Percentiles rank a stretch among this genome's conserved stretches.
Evolutionary conservation across 176 grass and related monocot species (phyloP).

Genomic region (Secale cereale): DNA sequence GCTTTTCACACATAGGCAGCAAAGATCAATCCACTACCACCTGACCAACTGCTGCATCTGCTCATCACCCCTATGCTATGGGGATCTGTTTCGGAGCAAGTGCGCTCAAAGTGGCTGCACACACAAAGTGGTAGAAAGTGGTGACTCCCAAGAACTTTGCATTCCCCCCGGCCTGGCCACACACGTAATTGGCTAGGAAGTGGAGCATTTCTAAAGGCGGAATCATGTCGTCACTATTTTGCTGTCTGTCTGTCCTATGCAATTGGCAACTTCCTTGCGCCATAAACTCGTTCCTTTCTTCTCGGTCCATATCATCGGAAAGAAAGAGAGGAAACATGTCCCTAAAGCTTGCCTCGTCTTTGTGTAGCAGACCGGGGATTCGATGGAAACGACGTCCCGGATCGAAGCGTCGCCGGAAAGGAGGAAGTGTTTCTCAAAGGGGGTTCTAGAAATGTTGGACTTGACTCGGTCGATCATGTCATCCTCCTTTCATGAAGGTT

Average conservation of each 20-base stretch:
- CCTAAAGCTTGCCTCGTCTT: conserved; percentile 21
- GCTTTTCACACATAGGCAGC: conserved; percentile 28
- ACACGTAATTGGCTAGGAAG: conserved; percentile 32
- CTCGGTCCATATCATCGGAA: not conserved
- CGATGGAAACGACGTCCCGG: not conserved
- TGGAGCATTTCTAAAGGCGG: conserved; percentile 37
- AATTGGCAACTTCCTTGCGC: not conserved
- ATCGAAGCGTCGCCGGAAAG: conserved; percentile 8
- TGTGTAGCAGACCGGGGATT: conserved; percentile 19
- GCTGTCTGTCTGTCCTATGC: conserved; percentile 5
- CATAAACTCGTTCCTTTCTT: not conserved
- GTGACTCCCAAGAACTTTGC: conserved; percentile 46
- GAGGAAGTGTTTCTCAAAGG: not conserved
- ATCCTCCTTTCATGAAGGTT: not conserved
- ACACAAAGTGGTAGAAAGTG: conserved; percentile 14
- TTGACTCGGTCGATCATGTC: not conserved
- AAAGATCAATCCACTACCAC: conserved; percentile 23
- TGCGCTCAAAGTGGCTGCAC: conserved; percentile 28
- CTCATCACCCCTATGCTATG: not conserved
- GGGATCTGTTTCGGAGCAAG: conserved; percentile 29
- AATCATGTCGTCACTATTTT: conserved; percentile 40
- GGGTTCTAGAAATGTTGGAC: conserved; percentile 23
- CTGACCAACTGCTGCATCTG: conserved; percentile 33
- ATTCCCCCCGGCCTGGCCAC: not conserved
- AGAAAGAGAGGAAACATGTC: not conserved